Conservation (phyloP, 1,284 basidiomycete species). For the Malassezia yamatoensis region DNA sequence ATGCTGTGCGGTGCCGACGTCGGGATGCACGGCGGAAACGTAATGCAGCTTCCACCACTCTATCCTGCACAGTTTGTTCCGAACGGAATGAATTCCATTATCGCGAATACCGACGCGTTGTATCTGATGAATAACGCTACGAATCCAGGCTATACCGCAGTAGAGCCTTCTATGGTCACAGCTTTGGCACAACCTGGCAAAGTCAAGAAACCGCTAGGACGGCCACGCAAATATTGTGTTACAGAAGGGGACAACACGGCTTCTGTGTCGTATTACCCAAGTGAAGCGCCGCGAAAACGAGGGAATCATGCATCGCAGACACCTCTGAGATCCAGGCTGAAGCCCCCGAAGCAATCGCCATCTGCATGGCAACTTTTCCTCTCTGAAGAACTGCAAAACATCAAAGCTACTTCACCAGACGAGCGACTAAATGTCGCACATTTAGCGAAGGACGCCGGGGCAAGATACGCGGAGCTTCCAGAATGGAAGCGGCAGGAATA, state of each 20-base stretch:
- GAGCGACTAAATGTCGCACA: constrained; percentile 84
- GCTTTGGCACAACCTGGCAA: not conserved
- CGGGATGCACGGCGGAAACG: not conserved
- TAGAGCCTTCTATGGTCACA: not conserved
- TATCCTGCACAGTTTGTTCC: not conserved
- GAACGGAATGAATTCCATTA: not conserved
- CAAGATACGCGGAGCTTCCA: constrained; percentile 71
- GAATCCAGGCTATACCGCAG: not conserved
- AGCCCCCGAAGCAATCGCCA: constrained; percentile 81
- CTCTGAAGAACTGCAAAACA: constrained; percentile 81
- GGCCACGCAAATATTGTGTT: not conserved
- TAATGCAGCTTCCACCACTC: not conserved
- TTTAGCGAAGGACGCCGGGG: constrained; percentile 85
- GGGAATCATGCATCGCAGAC: not conserved
- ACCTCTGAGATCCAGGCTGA: constrained; percentile 54
- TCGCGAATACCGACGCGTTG: not conserved
- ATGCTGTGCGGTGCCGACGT: not conserved
- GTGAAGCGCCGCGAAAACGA: not conserved
- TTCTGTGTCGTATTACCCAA: not conserved
- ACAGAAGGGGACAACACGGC: not conserved
- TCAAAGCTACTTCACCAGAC: constrained; percentile 54
- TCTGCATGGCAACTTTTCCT: constrained; percentile 96
- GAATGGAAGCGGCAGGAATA: constrained; percentile 59
- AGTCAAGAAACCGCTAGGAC: not conserved
- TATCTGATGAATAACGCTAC: not conserved